phyloP scores from a whole-genome alignment of 2,329 filamentous ascomycete genomes.

The Trichoderma sp. region DNA sequence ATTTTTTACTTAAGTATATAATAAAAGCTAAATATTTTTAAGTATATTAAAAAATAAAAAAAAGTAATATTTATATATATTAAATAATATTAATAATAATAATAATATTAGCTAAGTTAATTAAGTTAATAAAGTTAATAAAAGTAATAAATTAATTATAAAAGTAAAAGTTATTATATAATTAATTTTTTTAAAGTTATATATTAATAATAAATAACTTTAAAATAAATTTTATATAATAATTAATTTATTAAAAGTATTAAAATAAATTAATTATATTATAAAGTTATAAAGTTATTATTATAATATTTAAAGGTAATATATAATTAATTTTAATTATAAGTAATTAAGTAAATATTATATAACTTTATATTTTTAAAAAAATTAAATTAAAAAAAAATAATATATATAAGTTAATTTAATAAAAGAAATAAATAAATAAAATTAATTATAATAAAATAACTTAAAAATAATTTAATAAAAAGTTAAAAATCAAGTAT shows the following conservation, averaged over 20 bases:
- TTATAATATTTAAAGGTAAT: not conserved
- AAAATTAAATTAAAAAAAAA: not conserved
- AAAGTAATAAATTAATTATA: not conserved
- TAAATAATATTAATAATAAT: not conserved
- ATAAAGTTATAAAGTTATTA: not conserved
- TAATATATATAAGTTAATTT: not conserved
- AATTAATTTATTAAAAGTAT: no score
- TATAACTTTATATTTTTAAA: not conserved
- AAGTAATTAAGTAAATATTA: not conserved
- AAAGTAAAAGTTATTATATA: no score
- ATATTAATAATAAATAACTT: not conserved
- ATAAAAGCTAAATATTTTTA: no score
- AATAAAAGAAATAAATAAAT: not conserved
- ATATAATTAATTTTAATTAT: not conserved
- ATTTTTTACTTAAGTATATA: no score
- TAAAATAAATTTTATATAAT: not conserved
- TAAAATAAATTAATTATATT: not conserved
- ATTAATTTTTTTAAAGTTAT: not conserved
- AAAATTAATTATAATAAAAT: not conserved
- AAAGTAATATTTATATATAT: no score
- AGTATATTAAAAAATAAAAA: no score
- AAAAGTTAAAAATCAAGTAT: no score
- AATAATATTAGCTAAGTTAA: not conserved
- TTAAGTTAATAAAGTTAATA: not conserved
- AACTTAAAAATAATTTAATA: not conserved